phyloP scores from a whole-genome alignment of 2,329 filamentous ascomycete species.

The Hawksworthiomyces lignivorus region DNA sequence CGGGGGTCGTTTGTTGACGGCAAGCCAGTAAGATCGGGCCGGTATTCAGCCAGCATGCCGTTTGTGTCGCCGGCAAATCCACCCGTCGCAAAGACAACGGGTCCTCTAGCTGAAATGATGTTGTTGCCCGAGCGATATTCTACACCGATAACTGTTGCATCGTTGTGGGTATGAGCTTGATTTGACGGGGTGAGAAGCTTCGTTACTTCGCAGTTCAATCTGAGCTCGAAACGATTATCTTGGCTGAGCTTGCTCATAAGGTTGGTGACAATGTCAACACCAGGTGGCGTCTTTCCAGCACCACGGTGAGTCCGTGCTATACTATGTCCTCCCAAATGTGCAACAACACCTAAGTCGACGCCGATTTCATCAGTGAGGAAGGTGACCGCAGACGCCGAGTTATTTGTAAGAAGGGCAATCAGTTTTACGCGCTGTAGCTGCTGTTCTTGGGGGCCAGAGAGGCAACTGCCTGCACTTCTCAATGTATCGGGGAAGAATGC shows the following conservation, averaged over 20 bases:
- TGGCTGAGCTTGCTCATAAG: slow-evolving; percentile 44
- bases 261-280: slow-evolving; percentile 99
- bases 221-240: slow-evolving; percentile 38
- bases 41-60: slow-evolving; percentile 87
- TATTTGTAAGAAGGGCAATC: slow-evolving; percentile 98
- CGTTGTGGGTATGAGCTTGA: slow-evolving; percentile 5
- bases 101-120: slow-evolving; percentile 63
- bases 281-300: slow-evolving; percentile 98
- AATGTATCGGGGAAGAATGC: slow-evolving; percentile 50
- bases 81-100: slow-evolving; percentile 89
- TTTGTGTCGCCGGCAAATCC: slow-evolving; percentile 95
- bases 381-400: slow-evolving; percentile 91
- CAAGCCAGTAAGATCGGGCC: slow-evolving; percentile 84
- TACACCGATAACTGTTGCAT: slow-evolving; percentile 62
- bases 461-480: slow-evolving; percentile 43
- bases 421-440: slow-evolving; percentile 38
- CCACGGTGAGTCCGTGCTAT: slow-evolving; percentile 95
- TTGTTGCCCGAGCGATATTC: slow-evolving; percentile 77
- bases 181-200: slow-evolving; percentile 30
- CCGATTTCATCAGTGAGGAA: slow-evolving; percentile 99
- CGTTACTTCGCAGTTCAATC: slow-evolving; percentile 45
- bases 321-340: slow-evolving; percentile 83
- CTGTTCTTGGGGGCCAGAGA: slow-evolving; percentile 20
- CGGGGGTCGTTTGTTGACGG: slow-evolving; percentile 70
- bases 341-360: slow-evolving; percentile 93